Percentiles rank a stretch among this genome's conserved stretches.
phyloP scores from a whole-genome alignment of 2,329 filamentous ascomycete species.

The Fulvia fulva region DNA sequence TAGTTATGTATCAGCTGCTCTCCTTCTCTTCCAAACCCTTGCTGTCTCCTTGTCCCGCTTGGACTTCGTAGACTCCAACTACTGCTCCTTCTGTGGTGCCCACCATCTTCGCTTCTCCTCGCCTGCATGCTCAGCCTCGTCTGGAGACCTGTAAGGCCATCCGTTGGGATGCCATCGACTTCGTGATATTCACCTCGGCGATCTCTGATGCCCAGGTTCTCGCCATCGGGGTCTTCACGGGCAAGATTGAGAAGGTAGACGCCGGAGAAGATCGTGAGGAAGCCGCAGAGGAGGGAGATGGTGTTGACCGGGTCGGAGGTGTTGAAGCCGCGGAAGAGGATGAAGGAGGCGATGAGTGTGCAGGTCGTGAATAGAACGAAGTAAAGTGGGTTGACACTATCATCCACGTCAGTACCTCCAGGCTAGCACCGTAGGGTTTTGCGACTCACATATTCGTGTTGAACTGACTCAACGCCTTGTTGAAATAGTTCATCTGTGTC shows the following conservation, averaged over 20 bases:
- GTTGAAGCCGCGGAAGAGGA: slow-evolving; percentile 94
- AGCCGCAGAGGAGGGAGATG: slow-evolving; percentile 85
- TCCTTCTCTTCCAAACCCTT: slow-evolving; percentile 4
- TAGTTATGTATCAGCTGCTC: slow-evolving; percentile 78
- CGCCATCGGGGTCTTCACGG: slow-evolving; percentile 80
- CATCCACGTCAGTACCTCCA: background rate
- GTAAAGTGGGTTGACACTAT: slow-evolving; percentile 88
- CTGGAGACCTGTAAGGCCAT: slow-evolving; percentile 82
- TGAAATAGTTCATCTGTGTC: slow-evolving; percentile 99
- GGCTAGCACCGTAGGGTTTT: slow-evolving; percentile 54
- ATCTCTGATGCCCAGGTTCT: slow-evolving; percentile 53
- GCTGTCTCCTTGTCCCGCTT: slow-evolving; percentile 6
- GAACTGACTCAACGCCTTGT: slow-evolving; percentile 95
- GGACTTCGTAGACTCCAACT: slow-evolving; percentile 33
- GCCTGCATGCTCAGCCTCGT: slow-evolving; percentile 93
- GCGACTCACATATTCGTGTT: slow-evolving; percentile 84
- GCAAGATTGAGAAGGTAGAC: slow-evolving; percentile 97
- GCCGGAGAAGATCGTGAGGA: slow-evolving; percentile 90
- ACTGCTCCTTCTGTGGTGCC: slow-evolving; percentile 57
- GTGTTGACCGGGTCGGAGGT: slow-evolving; percentile 89
- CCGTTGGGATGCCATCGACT: slow-evolving; percentile 80
- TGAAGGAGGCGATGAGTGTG: slow-evolving; percentile 90
- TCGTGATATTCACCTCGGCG: slow-evolving; percentile 38
- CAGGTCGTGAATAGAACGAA: slow-evolving; percentile 97
- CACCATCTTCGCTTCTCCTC: slow-evolving; percentile 63